Evolutionary conservation across 2,329 filamentous ascomycete genomes (phyloP).

Genomic region (Trichoderma oligosporum): DNA sequence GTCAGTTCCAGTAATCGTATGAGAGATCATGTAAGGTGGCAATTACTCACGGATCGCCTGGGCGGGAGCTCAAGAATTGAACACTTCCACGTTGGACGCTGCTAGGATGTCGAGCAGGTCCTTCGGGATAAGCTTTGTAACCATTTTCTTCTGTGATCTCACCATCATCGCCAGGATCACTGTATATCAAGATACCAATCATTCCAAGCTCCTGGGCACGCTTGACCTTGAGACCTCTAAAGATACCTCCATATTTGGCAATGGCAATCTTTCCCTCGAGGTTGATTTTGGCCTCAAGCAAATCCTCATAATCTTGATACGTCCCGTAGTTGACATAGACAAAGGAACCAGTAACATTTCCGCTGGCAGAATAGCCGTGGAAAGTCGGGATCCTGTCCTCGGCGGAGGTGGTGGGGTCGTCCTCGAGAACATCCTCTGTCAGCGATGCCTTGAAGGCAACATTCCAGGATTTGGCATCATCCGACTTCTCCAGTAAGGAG

Average conservation of each 20-base stretch:
- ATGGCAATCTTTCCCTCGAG: conserved; percentile 83
- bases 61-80: conserved; percentile 69
- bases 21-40: background rate
- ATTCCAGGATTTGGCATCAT: conserved; percentile 45
- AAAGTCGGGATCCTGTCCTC: conserved; percentile 78
- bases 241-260: conserved; percentile 79
- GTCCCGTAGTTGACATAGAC: conserved; percentile 92
- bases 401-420: conserved; percentile 74
- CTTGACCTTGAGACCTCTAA: conserved; percentile 89
- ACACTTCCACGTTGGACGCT: conserved; percentile 87
- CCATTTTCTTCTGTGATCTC: conserved; percentile 78
- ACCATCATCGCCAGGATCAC: conserved; percentile 85
- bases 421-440: conserved; percentile 77
- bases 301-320: conserved; percentile 78
- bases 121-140: conserved; percentile 73
- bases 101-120: conserved; percentile 81
- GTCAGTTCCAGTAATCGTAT: conserved; percentile 12
- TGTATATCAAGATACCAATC: conserved; percentile 80
- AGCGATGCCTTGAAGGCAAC: conserved; percentile 76
- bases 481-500: conserved; percentile 53
- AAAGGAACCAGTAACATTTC: conserved; percentile 83
- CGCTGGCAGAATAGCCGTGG: conserved; percentile 89
- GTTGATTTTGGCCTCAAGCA: conserved; percentile 68
- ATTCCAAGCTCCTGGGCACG: conserved; percentile 87
- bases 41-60: conserved; percentile 60